A percentile compares a stretch with the other conserved stretches of the same genome.
phyloP scores from a whole-genome alignment of 2,329 filamentous ascomycete genomes.

The Fusarium sacchari region DNA sequence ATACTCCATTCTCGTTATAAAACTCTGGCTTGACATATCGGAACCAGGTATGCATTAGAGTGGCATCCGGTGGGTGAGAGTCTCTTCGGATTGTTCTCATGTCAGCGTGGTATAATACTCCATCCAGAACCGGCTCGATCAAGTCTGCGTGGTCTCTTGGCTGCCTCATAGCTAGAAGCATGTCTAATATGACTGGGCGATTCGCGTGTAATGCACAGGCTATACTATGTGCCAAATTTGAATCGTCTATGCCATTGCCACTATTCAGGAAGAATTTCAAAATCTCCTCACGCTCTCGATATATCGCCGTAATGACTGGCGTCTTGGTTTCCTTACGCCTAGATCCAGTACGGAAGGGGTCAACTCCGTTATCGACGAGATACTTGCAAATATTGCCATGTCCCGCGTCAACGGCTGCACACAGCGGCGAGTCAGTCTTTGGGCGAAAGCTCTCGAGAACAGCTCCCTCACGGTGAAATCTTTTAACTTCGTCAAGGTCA shows the following conservation, averaged over 20 bases:
- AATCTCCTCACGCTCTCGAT: background rate
- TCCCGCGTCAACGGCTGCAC: background rate
- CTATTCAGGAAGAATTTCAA: rapidly evolving
- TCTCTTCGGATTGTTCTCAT: rapidly evolving
- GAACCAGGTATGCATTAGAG: background rate
- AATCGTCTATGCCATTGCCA: rapidly evolving
- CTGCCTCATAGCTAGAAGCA: rapidly evolving
- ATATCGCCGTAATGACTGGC: background rate
- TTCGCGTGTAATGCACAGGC: rapidly evolving
- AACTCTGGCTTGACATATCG: background rate
- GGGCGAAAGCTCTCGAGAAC: rapidly evolving
- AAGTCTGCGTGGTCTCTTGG: rapidly evolving
- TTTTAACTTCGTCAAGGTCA: background rate
- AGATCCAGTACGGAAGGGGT: background rate
- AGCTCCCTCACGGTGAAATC: background rate
- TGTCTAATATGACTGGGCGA: rapidly evolving
- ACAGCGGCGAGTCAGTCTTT: background rate
- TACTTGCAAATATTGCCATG: background rate
- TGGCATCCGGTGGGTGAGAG: rapidly evolving
- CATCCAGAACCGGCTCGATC: rapidly evolving
- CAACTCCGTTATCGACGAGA: rapidly evolving
- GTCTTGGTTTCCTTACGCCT: rapidly evolving
- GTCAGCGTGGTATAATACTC: rapidly evolving
- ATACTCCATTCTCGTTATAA: rapidly evolving
- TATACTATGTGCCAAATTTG: rapidly evolving